Evolutionary conservation across 2,329 filamentous ascomycete genomes (phyloP), one percentile per base, ranked within the genome.

Genomic region (Epichloe gansuensis): DNA sequence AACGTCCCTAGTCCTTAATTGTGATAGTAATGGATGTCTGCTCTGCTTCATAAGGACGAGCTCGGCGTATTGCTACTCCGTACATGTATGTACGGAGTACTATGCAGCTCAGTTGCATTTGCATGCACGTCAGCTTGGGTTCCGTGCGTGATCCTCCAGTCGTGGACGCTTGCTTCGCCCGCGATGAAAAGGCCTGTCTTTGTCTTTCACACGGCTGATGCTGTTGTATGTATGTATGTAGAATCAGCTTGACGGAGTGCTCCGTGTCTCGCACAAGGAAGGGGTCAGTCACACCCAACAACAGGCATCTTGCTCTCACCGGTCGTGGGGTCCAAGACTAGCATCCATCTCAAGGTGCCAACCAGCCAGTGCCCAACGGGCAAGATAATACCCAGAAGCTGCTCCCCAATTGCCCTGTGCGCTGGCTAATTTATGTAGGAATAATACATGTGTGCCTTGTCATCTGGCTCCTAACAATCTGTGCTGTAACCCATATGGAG

Each of bases 291-390:
- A 47, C 47, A 47, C 43, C 47, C 47, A 41, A 43, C 47, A 41
- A 43, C 47, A 53, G 31, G 35, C 46, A 50, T 50, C 40, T 25
- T 40, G 21, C 42, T 36, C 52, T 53, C 49, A 53, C 52, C 52
- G 49, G 52, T 51, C 52, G 52, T 53, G 52, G 49, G 44, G 49
- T 53, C 52, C 44, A 39, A 51, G 45, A 43, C 34, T 34, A 12
- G 35, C 21, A 34, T 39, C 41, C 23, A 41, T 13, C 17, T 38
- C 11, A 12, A 27, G 40, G 31, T 23, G 41, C 41, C 23, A 12
- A 9, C 17, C 17, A 17, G 17, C 41, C 41, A 43, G 17, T 23
- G 47, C 25, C 47, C 25, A 49, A 42, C 12, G 17, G 34, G 35
- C 31, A 23, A 34, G 5, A 35, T 6, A 21, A 39, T n/a, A n/a